Evolutionary conservation across 2,329 filamentous ascomycete genomes (phyloP).

Genomic region (Grosmannia clavigera): DNA sequence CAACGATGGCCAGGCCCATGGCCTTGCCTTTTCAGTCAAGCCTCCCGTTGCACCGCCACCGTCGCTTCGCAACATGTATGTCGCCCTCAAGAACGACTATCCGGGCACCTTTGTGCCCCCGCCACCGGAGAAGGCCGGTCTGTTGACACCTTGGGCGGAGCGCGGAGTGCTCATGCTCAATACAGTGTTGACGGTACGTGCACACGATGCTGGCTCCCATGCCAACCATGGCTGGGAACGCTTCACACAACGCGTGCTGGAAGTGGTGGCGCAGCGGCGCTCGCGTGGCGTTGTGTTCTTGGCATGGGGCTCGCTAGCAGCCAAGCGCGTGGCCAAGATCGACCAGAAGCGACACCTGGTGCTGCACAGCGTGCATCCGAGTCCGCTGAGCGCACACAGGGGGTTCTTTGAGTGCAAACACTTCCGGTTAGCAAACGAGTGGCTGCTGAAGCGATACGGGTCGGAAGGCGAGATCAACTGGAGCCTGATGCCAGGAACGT

Average conservation of each 20-base stretch:
- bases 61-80: constrained; percentile 90
- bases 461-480: constrained; percentile 74
- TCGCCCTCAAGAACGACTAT: constrained; percentile 75
- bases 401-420: constrained; percentile 80
- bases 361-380: constrained; percentile 79
- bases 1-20: constrained; percentile 89
- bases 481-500: constrained; percentile 39
- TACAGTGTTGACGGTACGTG: constrained; percentile 85
- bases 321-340: constrained; percentile 63
- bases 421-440: constrained; percentile 73
- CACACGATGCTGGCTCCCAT: constrained; percentile 79
- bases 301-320: constrained; percentile 83
- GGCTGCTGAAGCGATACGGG: constrained; percentile 70
- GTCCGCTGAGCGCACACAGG: constrained; percentile 70
- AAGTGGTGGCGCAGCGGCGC: constrained; percentile 67
- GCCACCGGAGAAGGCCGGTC: constrained; percentile 66
- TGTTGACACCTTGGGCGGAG: constrained; percentile 88
- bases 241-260: constrained; percentile 85
- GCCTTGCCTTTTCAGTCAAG: constrained; percentile 88
- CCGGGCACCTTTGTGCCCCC: constrained; percentile 61
- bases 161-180: constrained; percentile 88
- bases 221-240: constrained; percentile 80
- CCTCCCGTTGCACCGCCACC: constrained; percentile 81
- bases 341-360: constrained; percentile 67
- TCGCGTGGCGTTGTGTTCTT: constrained; percentile 81